These are phyloP conservation scores for Apiospora kogelbergensis DNA, from an alignment of 2,329 filamentous ascomycete species.

Conservation along the genomic window DNA sequence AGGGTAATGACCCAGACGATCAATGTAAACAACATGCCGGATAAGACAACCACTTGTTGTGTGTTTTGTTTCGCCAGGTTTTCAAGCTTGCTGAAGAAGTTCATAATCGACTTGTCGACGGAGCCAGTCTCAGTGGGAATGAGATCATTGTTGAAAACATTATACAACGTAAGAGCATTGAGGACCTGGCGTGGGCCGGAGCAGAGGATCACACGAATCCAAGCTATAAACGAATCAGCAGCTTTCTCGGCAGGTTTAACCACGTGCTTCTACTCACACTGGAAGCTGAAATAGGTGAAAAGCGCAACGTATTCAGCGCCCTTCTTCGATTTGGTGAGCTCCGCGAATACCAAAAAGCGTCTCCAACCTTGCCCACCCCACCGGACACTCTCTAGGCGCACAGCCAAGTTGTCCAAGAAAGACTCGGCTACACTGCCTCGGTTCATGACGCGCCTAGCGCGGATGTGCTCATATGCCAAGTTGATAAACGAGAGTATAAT, in stretches of 20 bases:
- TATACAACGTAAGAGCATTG: constrained; percentile 85
- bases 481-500: constrained; percentile 90
- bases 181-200: constrained; percentile 90
- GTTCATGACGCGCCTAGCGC: constrained; percentile 77
- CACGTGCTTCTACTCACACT: constrained; percentile 46
- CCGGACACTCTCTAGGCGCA: constrained; percentile 80
- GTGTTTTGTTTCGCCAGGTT: constrained; percentile 71
- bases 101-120: constrained; percentile 63
- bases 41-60: constrained; percentile 79
- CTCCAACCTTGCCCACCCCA: constrained; percentile 75
- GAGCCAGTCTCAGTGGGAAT: constrained; percentile 52
- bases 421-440: constrained; percentile 86
- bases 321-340: constrained; percentile 88
- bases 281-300: constrained; percentile 82
- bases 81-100: constrained; percentile 83
- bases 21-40: constrained; percentile 89
- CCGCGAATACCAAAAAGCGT: constrained; percentile 88
- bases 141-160: constrained; percentile 75
- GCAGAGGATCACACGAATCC: constrained; percentile 85
- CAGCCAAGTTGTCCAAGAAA: constrained; percentile 86
- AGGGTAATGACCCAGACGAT: constrained; percentile 85
- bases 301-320: constrained; percentile 87
- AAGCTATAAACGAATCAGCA: constrained; percentile 53
- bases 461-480: constrained; percentile 75
- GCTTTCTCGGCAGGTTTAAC: background rate